Conservation (phyloP, 73 alveolate genomes). For the Tetrahymena borealis region DNA sequence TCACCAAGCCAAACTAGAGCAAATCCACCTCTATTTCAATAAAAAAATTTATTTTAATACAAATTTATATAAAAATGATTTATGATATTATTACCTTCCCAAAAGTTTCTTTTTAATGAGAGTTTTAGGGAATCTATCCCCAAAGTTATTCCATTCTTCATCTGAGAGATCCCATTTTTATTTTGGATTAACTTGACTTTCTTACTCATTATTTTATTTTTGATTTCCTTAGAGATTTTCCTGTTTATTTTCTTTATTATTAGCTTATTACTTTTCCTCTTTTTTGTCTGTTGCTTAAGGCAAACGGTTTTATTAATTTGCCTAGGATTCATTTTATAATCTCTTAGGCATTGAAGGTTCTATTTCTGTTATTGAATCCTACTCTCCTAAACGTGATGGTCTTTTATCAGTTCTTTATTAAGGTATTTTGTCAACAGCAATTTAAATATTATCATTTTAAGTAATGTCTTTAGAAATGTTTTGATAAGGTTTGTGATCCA, state of each 20-base stretch:
- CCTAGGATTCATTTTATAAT: background rate
- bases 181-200: constrained; percentile 4
- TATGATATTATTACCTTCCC: background rate
- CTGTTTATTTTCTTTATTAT: background rate
- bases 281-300: background rate
- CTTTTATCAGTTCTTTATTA: background rate
- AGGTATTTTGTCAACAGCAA: background rate
- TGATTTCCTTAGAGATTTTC: background rate
- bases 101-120: constrained; percentile 29
- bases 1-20: constrained; percentile 43
- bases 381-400: background rate
- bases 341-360: background rate
- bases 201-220: background rate
- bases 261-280: background rate
- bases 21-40: constrained; percentile 19
- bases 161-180: constrained; percentile 32
- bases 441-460: background rate
- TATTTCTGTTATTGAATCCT: background rate
- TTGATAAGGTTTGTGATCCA: background rate
- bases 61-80: background rate
- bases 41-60: background rate
- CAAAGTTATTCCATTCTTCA: constrained; percentile 24
- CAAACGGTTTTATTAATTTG: background rate
- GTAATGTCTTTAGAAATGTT: background rate
- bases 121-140: constrained; percentile 34